Evolutionary conservation across 768 basidiomycete species (phyloP), one percentile per base, ranked within the genome.

Genomic region (Sistotremastrum niveocremeum): DNA sequence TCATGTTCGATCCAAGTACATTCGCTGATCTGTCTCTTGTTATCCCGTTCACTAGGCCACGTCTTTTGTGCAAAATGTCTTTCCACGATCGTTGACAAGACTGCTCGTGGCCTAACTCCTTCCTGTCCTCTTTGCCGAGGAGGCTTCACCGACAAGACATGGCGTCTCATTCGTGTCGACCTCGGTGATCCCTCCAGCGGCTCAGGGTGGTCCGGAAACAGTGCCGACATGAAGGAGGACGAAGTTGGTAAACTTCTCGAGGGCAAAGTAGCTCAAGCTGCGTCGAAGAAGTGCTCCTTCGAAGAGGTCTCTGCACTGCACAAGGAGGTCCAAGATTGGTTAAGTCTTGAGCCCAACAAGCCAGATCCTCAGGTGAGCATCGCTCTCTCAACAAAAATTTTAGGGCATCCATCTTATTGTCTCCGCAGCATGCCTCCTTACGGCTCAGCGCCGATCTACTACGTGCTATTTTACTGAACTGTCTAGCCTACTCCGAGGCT

Each of bases 41-140:
- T 49, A 30, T 34, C 48, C 35, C 51, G 45, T 44, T 46, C 42
- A 50, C 40, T 58, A 88, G 85, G 85, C 56, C 85, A 88, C 67
- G 78, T 87, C 50, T 68, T 88, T 50, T 88, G 85, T 63, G 71
- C 76, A 38, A 68, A 63, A 60, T 88, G 85, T 68, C 81, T 81
- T 71, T 76, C 73, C 59, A 79, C 71, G 62, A 86, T 88, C 56
- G 73, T 81, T 62, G 81, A 87, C 69, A 87, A 86, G 72, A 82
- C 81, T 39, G 62, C 79, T 35, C 65, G 79, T 30, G 74, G 81
- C 53, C 72, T 75, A 54, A 55, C 72, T n/a, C 83, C 85, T 48
- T 74, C 66, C 63, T 88, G 85, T 68, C 85, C 85, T 53, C 86
- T 86, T 68, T 88, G 85, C 65, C 81, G 85, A 58, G 82, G 84